phyloP scores from a whole-genome alignment of 306 rosid genomes.

The Carpinus viminea region DNA sequence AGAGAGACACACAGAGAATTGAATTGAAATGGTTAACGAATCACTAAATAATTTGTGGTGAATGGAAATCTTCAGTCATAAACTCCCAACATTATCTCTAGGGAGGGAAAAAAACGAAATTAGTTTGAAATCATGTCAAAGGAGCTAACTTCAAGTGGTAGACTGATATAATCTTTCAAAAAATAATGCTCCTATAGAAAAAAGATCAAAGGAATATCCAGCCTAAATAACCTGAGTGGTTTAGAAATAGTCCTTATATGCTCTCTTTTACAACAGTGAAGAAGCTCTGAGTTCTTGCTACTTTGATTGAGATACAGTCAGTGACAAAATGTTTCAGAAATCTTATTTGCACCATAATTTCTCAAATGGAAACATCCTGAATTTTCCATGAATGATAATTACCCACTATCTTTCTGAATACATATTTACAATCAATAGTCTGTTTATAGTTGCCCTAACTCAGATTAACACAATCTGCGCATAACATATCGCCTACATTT shows the following conservation, averaged over 20 bases:
- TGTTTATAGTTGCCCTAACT: background rate
- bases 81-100: slow-evolving; percentile 2
- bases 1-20: background rate
- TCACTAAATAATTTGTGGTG: background rate
- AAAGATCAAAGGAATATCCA: background rate
- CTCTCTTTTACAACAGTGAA: background rate
- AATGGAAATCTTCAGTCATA: background rate
- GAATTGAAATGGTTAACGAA: background rate
- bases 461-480: no score
- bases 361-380: background rate
- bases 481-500: background rate
- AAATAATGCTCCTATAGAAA: background rate
- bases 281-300: background rate
- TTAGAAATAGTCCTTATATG: background rate
- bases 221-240: background rate
- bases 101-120: background rate
- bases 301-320: background rate
- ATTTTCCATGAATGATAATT: background rate
- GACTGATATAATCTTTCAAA: background rate
- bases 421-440: background rate
- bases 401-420: background rate
- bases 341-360: background rate
- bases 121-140: no score
- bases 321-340: background rate
- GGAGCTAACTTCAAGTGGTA: background rate